Conservation (phyloP, 192 early-diverging fungal genomes). For the Coemansia sp. region DNA sequence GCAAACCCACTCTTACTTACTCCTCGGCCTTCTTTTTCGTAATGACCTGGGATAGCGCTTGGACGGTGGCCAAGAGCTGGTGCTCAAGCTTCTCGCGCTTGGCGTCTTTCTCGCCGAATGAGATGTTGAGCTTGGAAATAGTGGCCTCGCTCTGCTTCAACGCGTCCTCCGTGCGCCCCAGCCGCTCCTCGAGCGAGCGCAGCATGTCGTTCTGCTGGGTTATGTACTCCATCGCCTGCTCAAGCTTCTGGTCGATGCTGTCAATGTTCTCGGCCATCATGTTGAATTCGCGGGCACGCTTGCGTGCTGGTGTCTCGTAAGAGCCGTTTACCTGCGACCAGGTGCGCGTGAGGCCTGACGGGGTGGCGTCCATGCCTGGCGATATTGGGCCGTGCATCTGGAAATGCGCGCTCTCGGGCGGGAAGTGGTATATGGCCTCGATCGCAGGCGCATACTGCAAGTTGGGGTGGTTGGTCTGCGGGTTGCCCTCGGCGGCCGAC, state of each 20-base stretch:
- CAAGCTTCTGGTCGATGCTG: slow-evolving; percentile 45
- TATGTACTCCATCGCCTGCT: slow-evolving; percentile 45
- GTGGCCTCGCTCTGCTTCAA: slow-evolving; percentile 47
- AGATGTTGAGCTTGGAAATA: slow-evolving; percentile 41
- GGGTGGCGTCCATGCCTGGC: slow-evolving; percentile 30
- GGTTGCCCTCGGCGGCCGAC: slow-evolving; percentile 59
- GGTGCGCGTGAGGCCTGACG: slow-evolving; percentile 28
- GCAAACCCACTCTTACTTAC: not conserved
- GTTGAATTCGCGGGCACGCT: slow-evolving; percentile 47
- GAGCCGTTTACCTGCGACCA: slow-evolving; percentile 54
- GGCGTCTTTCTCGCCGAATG: slow-evolving; percentile 47
- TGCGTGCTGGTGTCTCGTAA: slow-evolving; percentile 54
- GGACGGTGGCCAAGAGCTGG: slow-evolving; percentile 54
- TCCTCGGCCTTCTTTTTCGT: slow-evolving; percentile 50
- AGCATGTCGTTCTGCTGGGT: slow-evolving; percentile 47
- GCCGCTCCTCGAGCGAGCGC: slow-evolving; percentile 45
- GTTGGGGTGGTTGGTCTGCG: slow-evolving; percentile 29
- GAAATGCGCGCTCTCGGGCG: slow-evolving; percentile 44
- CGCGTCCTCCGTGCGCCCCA: slow-evolving; percentile 46
- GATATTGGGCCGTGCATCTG: slow-evolving; percentile 32
- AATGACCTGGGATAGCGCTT: slow-evolving; percentile 52
- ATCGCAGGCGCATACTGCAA: slow-evolving; percentile 50
- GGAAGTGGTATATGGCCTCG: slow-evolving; percentile 54
- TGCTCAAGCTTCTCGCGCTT: slow-evolving; percentile 54
- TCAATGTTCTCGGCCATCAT: slow-evolving; percentile 46